These are phyloP conservation scores for Monosporozyma unispora DNA, from an alignment of 805 yeast genomes.

Conservation along the genomic window DNA sequence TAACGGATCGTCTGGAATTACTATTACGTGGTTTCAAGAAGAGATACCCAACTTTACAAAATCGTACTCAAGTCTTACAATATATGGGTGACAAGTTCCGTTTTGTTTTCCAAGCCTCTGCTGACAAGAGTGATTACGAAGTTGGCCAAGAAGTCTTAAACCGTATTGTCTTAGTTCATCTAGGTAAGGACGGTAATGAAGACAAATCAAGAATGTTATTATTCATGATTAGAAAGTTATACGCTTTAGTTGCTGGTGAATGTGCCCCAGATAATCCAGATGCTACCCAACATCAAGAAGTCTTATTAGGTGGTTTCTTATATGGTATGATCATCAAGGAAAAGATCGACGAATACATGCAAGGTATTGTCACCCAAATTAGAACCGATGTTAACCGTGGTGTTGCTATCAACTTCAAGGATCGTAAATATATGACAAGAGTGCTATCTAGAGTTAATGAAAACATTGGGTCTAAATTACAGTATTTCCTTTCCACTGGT, in stretches of 20 bases:
- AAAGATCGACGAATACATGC: slow-evolving; percentile 87
- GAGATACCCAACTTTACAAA: slow-evolving; percentile 53
- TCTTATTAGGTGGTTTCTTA: slow-evolving; percentile 87
- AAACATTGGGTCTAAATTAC: slow-evolving; percentile 89
- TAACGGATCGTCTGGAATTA: slow-evolving; percentile 95
- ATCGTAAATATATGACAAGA: slow-evolving; percentile 72
- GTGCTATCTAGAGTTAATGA: slow-evolving; percentile 76
- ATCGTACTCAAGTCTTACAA: slow-evolving; percentile 84
- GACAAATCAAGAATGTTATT: slow-evolving; percentile 83
- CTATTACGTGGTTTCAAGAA: slow-evolving; percentile 80
- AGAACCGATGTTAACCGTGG: slow-evolving; percentile 76
- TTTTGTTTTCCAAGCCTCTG: slow-evolving; percentile 81
- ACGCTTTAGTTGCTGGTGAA: slow-evolving; percentile 92
- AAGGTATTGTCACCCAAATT: slow-evolving; percentile 61
- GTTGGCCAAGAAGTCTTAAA: slow-evolving; percentile 80
- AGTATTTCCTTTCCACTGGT: slow-evolving; percentile 93
- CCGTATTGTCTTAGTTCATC: slow-evolving; percentile 83
- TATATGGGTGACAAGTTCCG: slow-evolving; percentile 94
- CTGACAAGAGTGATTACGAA: slow-evolving; percentile 79
- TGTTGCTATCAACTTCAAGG: slow-evolving; percentile 70
- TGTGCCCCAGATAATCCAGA: slow-evolving; percentile 97
- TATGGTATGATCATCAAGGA: slow-evolving; percentile 96
- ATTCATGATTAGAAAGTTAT: slow-evolving; percentile 92
- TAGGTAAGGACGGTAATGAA: slow-evolving; percentile 43
- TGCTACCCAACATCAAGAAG: slow-evolving; percentile 98